Conservation (phyloP, 2,329 filamentous ascomycete species). For the Pseudopyricularia cyperi region DNA sequence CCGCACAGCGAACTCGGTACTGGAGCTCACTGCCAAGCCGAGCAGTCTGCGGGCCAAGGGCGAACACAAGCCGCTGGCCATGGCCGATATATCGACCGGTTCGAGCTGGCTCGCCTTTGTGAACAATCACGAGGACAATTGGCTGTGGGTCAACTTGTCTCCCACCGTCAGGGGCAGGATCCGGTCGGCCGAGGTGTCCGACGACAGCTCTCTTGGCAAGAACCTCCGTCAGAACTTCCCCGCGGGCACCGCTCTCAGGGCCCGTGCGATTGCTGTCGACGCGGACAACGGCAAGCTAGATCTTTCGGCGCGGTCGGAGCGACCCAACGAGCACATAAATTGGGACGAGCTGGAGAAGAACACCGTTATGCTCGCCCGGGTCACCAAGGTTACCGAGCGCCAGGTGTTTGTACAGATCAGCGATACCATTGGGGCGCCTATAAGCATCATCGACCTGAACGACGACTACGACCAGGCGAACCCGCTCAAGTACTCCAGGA, state of each 20-base stretch:
- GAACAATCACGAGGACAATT: constrained; percentile 73
- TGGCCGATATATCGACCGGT: constrained; percentile 61
- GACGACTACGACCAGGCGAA: constrained; percentile 80
- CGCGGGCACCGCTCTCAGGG: constrained; percentile 74
- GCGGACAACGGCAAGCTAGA: constrained; percentile 63
- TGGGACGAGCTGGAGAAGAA: constrained; percentile 64
- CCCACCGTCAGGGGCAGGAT: constrained; percentile 80
- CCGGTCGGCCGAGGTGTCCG: constrained; percentile 69
- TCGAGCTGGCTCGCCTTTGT: constrained; percentile 70
- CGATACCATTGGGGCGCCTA: constrained; percentile 63
- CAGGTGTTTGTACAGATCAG: constrained; percentile 78
- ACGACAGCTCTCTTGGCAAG: constrained; percentile 68
- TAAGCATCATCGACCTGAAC: constrained; percentile 69
- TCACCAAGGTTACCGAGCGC: constrained; percentile 76
- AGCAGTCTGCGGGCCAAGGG: constrained; percentile 40
- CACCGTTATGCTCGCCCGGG: constrained; percentile 67
- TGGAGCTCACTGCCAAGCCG: constrained; percentile 75
- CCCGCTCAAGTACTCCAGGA: constrained; percentile 62
- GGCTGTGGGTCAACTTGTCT: constrained; percentile 82
- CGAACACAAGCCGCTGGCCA: constrained; percentile 38
- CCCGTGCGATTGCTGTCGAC: constrained; percentile 66
- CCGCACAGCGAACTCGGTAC: constrained; percentile 65
- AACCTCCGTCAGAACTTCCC: constrained; percentile 74
- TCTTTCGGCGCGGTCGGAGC: constrained; percentile 58
- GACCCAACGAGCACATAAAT: constrained; percentile 42